These are phyloP conservation scores for Penicillium sclerotiorum DNA, from an alignment of 2,329 filamentous ascomycete genomes.

Conservation along the genomic window DNA sequence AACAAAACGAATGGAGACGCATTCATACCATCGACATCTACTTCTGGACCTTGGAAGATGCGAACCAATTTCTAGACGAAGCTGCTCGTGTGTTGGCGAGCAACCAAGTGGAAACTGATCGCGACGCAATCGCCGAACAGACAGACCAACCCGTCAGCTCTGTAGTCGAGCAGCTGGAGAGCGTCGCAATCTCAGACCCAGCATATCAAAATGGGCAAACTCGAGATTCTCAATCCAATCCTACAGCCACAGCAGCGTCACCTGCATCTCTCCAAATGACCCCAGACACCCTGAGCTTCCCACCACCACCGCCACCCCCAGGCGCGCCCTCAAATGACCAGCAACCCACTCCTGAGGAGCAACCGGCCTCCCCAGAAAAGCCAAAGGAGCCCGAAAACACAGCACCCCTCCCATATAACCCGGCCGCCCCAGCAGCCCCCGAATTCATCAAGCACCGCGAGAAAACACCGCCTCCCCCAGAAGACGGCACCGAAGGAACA, in stretches of 20 bases:
- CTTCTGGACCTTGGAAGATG: conserved; percentile 65
- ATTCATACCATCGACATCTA: conserved; percentile 66
- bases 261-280: conserved; percentile 22
- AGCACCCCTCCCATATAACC: conserved; percentile 64
- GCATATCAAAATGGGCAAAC: conserved; percentile 50
- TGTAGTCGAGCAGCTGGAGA: conserved; percentile 65
- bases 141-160: conserved; percentile 54
- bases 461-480: conserved; percentile 66
- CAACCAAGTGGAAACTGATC: conserved; percentile 53
- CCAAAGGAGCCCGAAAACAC: conserved; percentile 40
- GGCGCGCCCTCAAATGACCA: conserved; percentile 19
- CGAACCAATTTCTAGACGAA: conserved; percentile 56
- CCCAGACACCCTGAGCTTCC: conserved; percentile 25
- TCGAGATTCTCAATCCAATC: conserved; percentile 39
- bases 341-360: conserved; percentile 9
- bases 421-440: conserved; percentile 65
- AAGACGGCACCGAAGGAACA: conserved; percentile 55
- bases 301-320: conserved; percentile 31
- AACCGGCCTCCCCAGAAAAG: conserved; percentile 21
- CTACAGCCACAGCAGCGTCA: conserved; percentile 18
- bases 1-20: conserved; percentile 54
- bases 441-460: conserved; percentile 67
- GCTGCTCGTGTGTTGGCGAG: conserved; percentile 37
- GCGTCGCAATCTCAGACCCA: conserved; percentile 60
- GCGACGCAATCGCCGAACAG: conserved; percentile 42